Evolutionary conservation across 1,139 yeast species (phyloP), one percentile per base, ranked within the genome.

Genomic region (Saccharomyces hybrid): DNA sequence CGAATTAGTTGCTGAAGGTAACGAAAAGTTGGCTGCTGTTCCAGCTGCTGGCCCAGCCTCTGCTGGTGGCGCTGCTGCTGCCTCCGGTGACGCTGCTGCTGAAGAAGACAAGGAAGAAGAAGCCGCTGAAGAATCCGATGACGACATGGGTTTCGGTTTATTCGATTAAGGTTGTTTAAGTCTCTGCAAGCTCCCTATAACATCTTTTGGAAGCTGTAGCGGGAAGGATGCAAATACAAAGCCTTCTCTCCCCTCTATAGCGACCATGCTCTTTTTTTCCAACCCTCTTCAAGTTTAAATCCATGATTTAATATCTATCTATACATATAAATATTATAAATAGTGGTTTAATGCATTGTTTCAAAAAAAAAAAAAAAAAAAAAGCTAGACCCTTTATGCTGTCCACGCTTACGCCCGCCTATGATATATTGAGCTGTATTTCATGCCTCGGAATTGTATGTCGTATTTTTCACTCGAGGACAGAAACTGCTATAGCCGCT

Each of bases 101-200:
- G 87, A 73, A 59, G 88, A 73, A 59, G 86, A 73, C 61, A 85
- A 75, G 70, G 87, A 75, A 65, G 85, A 76, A 66, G 81, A 75
- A 68, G 79, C 75, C 63, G 80, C 74, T 63, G 80, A 75, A 70
- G 78, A 73, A 73, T 75, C 79, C 63, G 90, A 84, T 73, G 86
- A 80, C 70, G 93, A 84, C 76, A 85, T 86, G 91, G 93, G 91
- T 69, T 83, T 86, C 86, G 93, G 93, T 80, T 82, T 86, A 77
- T 86, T 86, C 83, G 95, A 86, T 79, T 86, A 86, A 77, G 52
- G 20, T 34, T 34, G 42, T 14, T 14, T 34, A 14, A 34, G 5
- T 2, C 13, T 16, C 20, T 34, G 23, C 42, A 14, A 34, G 11
- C 42, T 34, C 42, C 6, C 5, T 14, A 34, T 8, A 34, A 1